These are phyloP conservation scores for Stentor roeselii DNA, from an alignment of 73 alveolate genomes.

Conservation along the genomic window DNA sequence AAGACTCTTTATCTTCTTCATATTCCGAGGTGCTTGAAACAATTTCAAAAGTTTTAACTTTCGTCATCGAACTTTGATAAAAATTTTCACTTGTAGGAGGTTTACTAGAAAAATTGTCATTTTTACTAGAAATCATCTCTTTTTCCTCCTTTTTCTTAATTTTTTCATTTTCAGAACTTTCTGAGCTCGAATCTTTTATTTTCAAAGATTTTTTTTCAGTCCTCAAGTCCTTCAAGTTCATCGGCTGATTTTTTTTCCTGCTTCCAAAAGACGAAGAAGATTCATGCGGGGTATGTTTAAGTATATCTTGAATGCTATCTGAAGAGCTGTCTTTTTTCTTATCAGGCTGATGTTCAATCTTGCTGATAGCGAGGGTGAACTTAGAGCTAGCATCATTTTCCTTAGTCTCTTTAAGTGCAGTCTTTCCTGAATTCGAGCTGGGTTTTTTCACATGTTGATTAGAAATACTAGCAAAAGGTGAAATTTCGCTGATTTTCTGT, in stretches of 20 bases:
- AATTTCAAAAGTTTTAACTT: no score
- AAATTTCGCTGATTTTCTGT: background rate
- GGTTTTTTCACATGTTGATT: background rate
- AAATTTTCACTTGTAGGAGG: no score
- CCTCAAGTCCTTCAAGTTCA: background rate
- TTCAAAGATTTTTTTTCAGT: background rate
- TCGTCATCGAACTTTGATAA: no score
- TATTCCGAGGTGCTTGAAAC: no score
- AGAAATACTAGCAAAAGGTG: conserved; percentile 12
- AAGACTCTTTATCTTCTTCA: background rate
- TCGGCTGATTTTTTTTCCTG: background rate
- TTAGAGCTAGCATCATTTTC: background rate
- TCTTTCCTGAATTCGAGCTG: background rate
- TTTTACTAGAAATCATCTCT: background rate
- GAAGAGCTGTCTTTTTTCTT: background rate
- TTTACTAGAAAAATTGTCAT: background rate
- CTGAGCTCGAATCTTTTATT: background rate
- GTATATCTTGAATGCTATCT: background rate
- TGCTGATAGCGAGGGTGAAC: background rate
- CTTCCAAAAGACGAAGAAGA: background rate
- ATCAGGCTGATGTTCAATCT: background rate
- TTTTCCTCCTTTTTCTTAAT: no score
- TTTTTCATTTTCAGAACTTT: background rate
- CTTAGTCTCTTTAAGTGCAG: background rate
- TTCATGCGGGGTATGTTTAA: background rate